A percentile compares a stretch with the other conserved stretches of the same genome.
Evolutionary conservation across 352 stramenopile genomes (phyloP).

Genomic region (Phytophthora hybrid): DNA sequence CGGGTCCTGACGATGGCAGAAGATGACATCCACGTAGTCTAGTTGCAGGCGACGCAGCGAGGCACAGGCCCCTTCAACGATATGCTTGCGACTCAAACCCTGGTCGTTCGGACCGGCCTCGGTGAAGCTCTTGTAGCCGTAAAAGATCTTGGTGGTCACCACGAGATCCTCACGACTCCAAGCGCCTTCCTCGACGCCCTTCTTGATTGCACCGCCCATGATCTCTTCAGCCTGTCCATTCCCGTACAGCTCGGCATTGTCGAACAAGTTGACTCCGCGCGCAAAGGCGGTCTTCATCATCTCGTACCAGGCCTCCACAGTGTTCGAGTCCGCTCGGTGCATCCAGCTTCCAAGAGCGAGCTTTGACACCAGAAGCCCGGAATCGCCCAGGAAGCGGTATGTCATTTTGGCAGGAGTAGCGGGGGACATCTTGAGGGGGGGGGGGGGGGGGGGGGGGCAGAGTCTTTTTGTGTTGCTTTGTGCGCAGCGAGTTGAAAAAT

Average conservation of each 20-base stretch:
- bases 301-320: conserved; percentile 21
- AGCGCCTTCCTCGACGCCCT: conserved; percentile 11
- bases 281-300: conserved; percentile 17
- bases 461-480: too few relatives aligned
- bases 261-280: conserved; percentile 24
- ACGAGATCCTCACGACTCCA: conserved; percentile 26
- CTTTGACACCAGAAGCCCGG: conserved; percentile 50
- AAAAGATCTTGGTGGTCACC: conserved; percentile 52
- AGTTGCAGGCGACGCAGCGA: conserved; percentile 28
- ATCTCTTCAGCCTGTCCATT: background rate
- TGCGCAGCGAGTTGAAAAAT: too few relatives aligned
- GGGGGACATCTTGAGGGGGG: too few relatives aligned
- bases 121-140: conserved; percentile 4
- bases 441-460: too few relatives aligned
- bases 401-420: conserved; percentile 43
- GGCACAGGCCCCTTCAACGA: conserved; percentile 57
- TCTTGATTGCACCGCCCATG: conserved; percentile 20
- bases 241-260: conserved; percentile 15
- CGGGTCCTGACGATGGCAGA: conserved; percentile 64
- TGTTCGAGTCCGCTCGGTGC: conserved; percentile 6
- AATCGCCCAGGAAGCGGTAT: conserved; percentile 17
- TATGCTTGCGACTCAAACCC: conserved; percentile 52
- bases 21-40: conserved; percentile 72
- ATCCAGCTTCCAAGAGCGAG: conserved; percentile 51
- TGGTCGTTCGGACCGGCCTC: conserved; percentile 29